Evolutionary conservation across 129 eudicot species (phyloP).

Genomic region (Dittrichia graveolens): DNA sequence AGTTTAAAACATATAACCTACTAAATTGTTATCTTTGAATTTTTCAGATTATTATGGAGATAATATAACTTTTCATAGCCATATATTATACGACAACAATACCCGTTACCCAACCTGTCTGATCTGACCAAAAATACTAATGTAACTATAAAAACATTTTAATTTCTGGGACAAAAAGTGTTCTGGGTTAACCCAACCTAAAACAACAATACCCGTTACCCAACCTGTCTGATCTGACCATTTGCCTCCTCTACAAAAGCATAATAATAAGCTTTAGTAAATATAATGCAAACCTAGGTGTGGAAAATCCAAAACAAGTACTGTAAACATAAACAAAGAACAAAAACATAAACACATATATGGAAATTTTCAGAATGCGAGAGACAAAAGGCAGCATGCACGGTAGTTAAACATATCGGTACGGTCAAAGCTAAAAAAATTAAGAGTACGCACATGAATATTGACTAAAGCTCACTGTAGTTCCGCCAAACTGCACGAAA

Average conservation of each 20-base stretch:
- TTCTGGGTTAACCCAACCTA: too few relatives aligned
- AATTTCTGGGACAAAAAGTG: too few relatives aligned
- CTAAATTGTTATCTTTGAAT: too few relatives aligned
- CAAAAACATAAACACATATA: conserved; percentile 19
- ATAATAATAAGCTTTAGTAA: conserved; percentile 8
- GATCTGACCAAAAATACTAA: too few relatives aligned
- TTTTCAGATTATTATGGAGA: too few relatives aligned
- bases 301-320: not conserved
- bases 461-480: conserved; percentile 81
- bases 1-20: too few relatives aligned
- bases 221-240: not conserved
- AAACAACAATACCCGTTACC: not conserved
- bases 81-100: too few relatives aligned
- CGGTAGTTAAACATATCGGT: conserved; percentile 1
- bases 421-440: not conserved
- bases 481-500: conserved; percentile 99
- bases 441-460: conserved; percentile 34
- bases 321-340: not conserved
- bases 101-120: too few relatives aligned
- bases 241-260: conserved; percentile 1
- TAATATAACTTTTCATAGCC: too few relatives aligned
- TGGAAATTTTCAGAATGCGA: not conserved
- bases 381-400: conserved; percentile 1
- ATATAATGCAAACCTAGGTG: conserved; percentile 5
- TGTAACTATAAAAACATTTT: too few relatives aligned